Percentiles rank a stretch among this genome's conserved stretches.
These are phyloP conservation scores for Penstemon davidsonii DNA, from an alignment of 257 asterid genomes.

Conservation along the genomic window DNA sequence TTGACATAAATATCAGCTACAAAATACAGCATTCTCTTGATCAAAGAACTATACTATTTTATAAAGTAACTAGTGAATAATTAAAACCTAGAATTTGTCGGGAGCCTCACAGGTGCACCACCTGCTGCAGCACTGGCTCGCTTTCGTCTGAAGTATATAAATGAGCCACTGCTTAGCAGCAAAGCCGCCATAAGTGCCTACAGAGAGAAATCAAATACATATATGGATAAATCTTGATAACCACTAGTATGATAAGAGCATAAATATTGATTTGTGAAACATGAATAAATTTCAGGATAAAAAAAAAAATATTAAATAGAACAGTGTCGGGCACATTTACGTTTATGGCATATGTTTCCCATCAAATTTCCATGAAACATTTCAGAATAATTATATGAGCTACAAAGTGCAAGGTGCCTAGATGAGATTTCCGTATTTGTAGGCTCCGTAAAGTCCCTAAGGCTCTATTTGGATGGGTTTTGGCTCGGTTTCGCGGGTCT, in stretches of 20 bases:
- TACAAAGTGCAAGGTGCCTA: not conserved
- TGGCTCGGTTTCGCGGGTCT: no score
- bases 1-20: constrained; percentile 22
- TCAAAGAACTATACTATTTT: not conserved
- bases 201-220: constrained; percentile 7
- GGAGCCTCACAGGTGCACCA: constrained; percentile 61
- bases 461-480: no score
- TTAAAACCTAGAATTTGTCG: constrained; percentile 71
- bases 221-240: not conserved
- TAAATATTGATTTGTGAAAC: not conserved
- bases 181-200: constrained; percentile 70
- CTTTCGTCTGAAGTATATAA: constrained; percentile 64
- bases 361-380: no score
- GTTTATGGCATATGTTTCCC: no score
- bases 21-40: constrained; percentile 22
- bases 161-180: constrained; percentile 76
- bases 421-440: not conserved
- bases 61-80: not conserved
- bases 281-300: not conserved
- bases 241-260: not conserved
- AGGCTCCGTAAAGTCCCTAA: not conserved
- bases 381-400: not conserved
- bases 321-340: not conserved
- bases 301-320: not conserved
- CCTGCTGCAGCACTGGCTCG: constrained; percentile 46